These are phyloP conservation scores for Saccharomyces paradoxus DNA, from an alignment of 805 yeast genomes.

Conservation along the genomic window DNA sequence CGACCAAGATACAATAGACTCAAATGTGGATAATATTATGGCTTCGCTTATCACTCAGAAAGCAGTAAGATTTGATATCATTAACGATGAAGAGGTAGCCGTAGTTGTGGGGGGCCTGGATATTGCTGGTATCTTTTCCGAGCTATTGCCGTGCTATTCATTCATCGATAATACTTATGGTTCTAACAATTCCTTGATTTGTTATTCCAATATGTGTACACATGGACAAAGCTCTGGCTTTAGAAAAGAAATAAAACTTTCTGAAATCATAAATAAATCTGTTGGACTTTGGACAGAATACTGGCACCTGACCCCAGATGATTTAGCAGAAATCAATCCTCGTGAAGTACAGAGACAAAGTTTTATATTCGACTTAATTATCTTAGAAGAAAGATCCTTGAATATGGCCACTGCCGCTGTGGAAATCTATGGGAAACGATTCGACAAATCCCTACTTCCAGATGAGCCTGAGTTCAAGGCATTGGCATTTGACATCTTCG, in stretches of 20 bases:
- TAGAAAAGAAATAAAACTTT: slow-evolving; percentile 21
- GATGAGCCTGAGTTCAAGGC: slow-evolving; percentile 49
- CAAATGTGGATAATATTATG: slow-evolving; percentile 41
- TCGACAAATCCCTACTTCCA: slow-evolving; percentile 38
- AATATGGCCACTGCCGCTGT: slow-evolving; percentile 59
- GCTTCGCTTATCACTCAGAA: slow-evolving; percentile 35
- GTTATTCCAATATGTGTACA: slow-evolving; percentile 36
- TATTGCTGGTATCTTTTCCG: slow-evolving; percentile 31
- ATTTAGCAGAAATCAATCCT: slow-evolving; percentile 42
- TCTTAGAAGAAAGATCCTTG: slow-evolving; percentile 62
- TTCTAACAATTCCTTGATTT: slow-evolving; percentile 37
- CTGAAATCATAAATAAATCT: slow-evolving; percentile 31
- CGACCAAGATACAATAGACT: slow-evolving; percentile 41
- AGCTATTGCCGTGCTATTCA: slow-evolving; percentile 30
- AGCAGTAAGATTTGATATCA: slow-evolving; percentile 36
- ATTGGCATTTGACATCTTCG: slow-evolving; percentile 50
- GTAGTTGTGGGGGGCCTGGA: slow-evolving; percentile 31
- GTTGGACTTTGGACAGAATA: slow-evolving; percentile 56
- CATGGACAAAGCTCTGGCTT: slow-evolving; percentile 5
- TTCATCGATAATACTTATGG: slow-evolving; percentile 32
- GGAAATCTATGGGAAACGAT: slow-evolving; percentile 43
- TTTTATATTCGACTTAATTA: slow-evolving; percentile 64
- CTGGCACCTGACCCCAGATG: slow-evolving; percentile 54
- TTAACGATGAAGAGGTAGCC: slow-evolving; percentile 23
- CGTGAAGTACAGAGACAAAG: slow-evolving; percentile 59